Evolutionary conservation across 768 basidiomycete genomes (phyloP).

Genomic region (Butyriboletus loyo): DNA sequence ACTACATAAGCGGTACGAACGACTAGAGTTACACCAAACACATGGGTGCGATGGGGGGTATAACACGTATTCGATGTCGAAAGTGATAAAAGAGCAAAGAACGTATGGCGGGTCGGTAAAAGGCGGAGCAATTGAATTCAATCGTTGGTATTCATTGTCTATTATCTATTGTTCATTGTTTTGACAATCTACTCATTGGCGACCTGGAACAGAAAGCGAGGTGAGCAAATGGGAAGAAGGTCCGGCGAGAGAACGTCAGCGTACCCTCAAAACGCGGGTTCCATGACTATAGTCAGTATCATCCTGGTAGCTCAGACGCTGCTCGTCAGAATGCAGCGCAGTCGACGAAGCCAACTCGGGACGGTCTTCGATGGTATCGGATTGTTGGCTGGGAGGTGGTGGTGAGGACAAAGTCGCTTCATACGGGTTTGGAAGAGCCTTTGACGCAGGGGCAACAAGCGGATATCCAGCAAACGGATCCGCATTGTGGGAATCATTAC

Average conservation of each 20-base stretch:
- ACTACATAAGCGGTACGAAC: not conserved
- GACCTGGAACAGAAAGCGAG: slow-evolving; percentile 1
- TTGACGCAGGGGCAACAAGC: slow-evolving; percentile 1
- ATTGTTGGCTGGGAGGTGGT: slow-evolving; percentile 10
- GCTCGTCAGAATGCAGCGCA: slow-evolving; percentile 14
- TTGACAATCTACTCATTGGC: slow-evolving; percentile 13
- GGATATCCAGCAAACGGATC: slow-evolving; percentile 32
- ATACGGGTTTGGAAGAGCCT: slow-evolving; percentile 23
- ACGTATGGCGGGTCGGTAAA: not conserved
- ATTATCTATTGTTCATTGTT: not conserved
- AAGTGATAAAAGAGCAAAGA: not conserved
- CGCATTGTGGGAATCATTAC: slow-evolving; percentile 13
- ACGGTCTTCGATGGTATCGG: slow-evolving; percentile 12
- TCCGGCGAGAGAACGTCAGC: slow-evolving; percentile 2
- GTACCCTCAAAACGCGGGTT: slow-evolving; percentile 27
- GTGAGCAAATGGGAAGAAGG: not conserved
- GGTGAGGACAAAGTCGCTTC: slow-evolving; percentile 2
- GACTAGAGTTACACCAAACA: not conserved
- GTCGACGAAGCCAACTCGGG: slow-evolving; percentile 4
- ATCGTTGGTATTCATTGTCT: slow-evolving; percentile 2
- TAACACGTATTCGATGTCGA: slow-evolving; percentile 1
- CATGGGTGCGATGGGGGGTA: not conserved
- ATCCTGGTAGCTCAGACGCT: slow-evolving; percentile 31
- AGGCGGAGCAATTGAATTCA: not conserved
- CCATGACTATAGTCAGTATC: slow-evolving; percentile 29